Evolutionary conservation across 2,329 filamentous ascomycete genomes (phyloP).

Genomic region (Aschersonia sp.): DNA sequence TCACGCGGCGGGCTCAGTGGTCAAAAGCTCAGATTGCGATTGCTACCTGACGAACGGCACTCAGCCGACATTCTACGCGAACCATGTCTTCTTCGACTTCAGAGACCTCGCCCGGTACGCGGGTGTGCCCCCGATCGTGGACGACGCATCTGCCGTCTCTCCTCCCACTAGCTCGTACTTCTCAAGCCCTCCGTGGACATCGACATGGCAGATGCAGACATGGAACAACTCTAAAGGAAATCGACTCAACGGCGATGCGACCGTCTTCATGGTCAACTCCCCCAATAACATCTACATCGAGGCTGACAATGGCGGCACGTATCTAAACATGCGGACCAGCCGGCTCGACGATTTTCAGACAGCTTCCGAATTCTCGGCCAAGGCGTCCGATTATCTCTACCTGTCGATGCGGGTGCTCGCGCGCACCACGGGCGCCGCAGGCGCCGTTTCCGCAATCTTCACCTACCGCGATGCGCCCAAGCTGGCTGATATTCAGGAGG

Average conservation of each 20-base stretch:
- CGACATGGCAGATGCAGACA: conserved; percentile 21
- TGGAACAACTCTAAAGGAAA: conserved; percentile 21
- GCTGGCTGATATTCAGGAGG: conserved; percentile 16
- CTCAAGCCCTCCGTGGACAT: conserved; percentile 17
- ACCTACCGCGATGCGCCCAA: conserved; percentile 28
- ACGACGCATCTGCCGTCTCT: too few species aligned
- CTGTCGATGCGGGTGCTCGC: conserved; percentile 33
- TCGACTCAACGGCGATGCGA: conserved; percentile 6
- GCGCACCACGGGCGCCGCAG: conserved; percentile 30
- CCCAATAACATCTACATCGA: conserved; percentile 32
- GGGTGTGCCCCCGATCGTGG: neutral
- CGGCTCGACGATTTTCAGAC: conserved; percentile 29
- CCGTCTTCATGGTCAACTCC: conserved; percentile 24
- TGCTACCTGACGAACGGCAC: conserved; percentile 34
- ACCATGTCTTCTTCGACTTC: conserved; percentile 36
- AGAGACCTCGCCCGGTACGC: conserved; percentile 25
- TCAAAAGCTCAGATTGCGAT: conserved; percentile 22
- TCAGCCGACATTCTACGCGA: conserved; percentile 25
- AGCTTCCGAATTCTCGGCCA: conserved; percentile 31
- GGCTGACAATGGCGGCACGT: conserved; percentile 20
- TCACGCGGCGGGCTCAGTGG: neutral
- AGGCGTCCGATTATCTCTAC: conserved; percentile 12
- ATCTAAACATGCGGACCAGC: conserved; percentile 31
- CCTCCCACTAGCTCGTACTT: conserved; percentile 24
- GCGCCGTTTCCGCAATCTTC: conserved; percentile 38